phyloP scores from a whole-genome alignment of 1,139 yeast species.

The Pichia sp. region DNA sequence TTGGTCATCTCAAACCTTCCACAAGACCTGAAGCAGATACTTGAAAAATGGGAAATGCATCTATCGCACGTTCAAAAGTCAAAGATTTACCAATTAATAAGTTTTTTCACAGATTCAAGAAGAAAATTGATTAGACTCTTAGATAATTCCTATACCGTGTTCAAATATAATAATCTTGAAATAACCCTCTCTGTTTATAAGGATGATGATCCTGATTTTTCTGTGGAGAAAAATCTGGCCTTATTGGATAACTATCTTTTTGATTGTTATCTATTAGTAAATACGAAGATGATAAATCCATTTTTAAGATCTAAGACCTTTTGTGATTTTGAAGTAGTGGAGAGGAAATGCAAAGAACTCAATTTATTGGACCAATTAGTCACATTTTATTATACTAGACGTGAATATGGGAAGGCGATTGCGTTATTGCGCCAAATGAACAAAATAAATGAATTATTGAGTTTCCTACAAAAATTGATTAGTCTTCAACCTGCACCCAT shows the following conservation, averaged over 20 bases:
- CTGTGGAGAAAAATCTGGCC: conserved; percentile 37
- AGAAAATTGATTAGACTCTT: conserved; percentile 43
- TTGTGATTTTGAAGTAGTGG: conserved; percentile 67
- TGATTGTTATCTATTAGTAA: conserved; percentile 62
- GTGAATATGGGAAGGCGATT: conserved; percentile 65
- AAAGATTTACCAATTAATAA: conserved; percentile 24
- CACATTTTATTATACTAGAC: conserved; percentile 69
- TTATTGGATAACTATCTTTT: conserved; percentile 79
- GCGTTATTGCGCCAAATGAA: conserved; percentile 42
- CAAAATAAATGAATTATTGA: conserved; percentile 39
- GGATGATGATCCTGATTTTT: conserved; percentile 15
- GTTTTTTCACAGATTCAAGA: conserved; percentile 49
- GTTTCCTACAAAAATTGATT: conserved; percentile 53
- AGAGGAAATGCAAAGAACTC: conserved; percentile 47
- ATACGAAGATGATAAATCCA: conserved; percentile 77
- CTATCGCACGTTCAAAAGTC: background rate
- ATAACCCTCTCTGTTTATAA: conserved; percentile 40
- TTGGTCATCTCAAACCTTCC: conserved; percentile 48
- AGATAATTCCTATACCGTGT: conserved; percentile 34
- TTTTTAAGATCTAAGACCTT: conserved; percentile 69
- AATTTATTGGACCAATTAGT: conserved; percentile 64
- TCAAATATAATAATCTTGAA: conserved; percentile 45
- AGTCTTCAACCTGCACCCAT: conserved; percentile 46
- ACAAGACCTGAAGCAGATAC: conserved; percentile 8
- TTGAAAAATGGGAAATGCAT: background rate